A percentile compares a stretch with the other conserved stretches of the same genome.
phyloP scores from a whole-genome alignment of 495 filamentous ascomycete species.

The Hypomontagnella submonticulosa region DNA sequence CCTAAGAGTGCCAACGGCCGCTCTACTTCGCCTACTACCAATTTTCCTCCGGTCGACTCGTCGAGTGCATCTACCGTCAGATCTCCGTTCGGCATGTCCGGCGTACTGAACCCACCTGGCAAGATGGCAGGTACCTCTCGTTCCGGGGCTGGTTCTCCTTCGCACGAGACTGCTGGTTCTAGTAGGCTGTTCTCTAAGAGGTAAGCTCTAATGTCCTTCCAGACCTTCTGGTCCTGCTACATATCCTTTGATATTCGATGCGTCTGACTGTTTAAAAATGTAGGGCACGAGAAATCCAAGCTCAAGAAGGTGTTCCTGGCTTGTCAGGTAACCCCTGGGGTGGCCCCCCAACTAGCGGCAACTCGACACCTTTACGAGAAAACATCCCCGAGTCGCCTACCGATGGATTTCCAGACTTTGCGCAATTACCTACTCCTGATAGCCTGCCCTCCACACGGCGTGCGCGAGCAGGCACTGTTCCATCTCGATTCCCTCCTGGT shows the following conservation, averaged over 20 bases:
- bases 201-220: constrained; percentile 62
- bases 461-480: constrained; percentile 93
- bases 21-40: constrained; percentile 87
- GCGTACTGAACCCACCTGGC: constrained; percentile 69
- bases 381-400: constrained; percentile 98
- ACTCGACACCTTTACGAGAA: constrained; percentile 95
- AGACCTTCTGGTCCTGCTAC: neutral
- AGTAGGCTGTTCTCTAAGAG: constrained; percentile 86
- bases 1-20: constrained; percentile 68
- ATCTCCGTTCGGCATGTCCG: constrained; percentile 78
- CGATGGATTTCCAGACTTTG: constrained; percentile 93
- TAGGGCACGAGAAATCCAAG: constrained; percentile 96
- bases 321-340: constrained; percentile 90
- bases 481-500: constrained; percentile 87
- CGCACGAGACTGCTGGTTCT: constrained; percentile 82
- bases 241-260: constrained; percentile 9
- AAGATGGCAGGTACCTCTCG: constrained; percentile 79
- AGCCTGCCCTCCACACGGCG: constrained; percentile 69
- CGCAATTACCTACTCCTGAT: constrained; percentile 69
- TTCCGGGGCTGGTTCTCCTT: constrained; percentile 95
- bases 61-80: constrained; percentile 73
- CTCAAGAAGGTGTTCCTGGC: constrained; percentile 82
- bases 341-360: constrained; percentile 87
- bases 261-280: constrained; percentile 30
- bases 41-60: constrained; percentile 87